A percentile compares a stretch with the other conserved stretches of the same genome.
These are phyloP conservation scores for Nasturtium officinale DNA, from an alignment of 345 rosid species.

Conservation along the genomic window DNA sequence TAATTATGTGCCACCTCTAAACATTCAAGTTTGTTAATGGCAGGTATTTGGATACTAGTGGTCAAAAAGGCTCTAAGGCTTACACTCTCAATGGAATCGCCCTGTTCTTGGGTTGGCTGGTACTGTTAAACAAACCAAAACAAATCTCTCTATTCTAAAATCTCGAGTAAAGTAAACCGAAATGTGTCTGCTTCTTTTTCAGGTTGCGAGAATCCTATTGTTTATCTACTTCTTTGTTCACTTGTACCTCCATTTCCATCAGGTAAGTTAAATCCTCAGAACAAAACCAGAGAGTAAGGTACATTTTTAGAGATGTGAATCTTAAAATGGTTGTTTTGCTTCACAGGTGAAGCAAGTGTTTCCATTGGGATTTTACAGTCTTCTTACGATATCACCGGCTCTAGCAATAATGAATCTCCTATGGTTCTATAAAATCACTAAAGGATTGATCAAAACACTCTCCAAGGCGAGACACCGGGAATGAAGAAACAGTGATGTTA, in stretches of 20 bases:
- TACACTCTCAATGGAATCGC: constrained; percentile 68
- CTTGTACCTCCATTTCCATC: constrained; percentile 65
- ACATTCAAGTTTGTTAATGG: neutral
- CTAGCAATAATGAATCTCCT: constrained; percentile 59
- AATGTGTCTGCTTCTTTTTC: constrained; percentile 27
- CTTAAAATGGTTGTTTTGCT: neutral
- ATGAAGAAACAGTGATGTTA: constrained; percentile 38
- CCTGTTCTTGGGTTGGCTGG: constrained; percentile 88
- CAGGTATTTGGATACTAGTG: constrained; percentile 83
- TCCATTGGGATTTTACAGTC: constrained; percentile 71
- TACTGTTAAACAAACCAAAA: constrained; percentile 42
- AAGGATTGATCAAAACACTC: constrained; percentile 71
- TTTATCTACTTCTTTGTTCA: constrained; percentile 71
- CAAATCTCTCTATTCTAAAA: neutral
- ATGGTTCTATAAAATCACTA: constrained; percentile 85
- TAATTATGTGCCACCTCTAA: neutral
- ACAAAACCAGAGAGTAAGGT: neutral
- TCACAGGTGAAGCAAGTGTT: constrained; percentile 65
- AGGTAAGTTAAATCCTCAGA: constrained; percentile 49
- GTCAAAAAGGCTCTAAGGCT: constrained; percentile 61
- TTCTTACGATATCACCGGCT: constrained; percentile 54
- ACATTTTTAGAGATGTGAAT: neutral
- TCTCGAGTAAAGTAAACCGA: neutral
- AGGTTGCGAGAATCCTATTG: constrained; percentile 77
- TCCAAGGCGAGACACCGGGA: constrained; percentile 58